Conservation (phyloP, 345 rosid genomes). For the Hypericum androsaemum region DNA sequence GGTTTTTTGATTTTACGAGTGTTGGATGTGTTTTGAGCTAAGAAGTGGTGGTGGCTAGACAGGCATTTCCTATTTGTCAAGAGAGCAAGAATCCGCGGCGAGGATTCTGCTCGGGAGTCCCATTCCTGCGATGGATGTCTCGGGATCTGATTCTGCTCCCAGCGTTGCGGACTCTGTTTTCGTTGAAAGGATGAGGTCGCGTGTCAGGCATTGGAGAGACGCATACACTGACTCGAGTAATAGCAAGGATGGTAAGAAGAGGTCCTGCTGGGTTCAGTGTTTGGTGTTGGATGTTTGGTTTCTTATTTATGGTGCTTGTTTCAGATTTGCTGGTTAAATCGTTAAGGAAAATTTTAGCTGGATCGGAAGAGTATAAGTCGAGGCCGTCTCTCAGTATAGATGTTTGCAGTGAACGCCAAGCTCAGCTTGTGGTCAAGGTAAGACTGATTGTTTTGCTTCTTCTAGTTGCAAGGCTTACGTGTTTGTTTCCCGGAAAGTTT, state of each 20-base stretch:
- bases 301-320: no score
- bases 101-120: constrained; percentile 50
- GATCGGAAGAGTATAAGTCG: constrained; percentile 48
- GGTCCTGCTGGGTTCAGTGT: no score
- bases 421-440: constrained; percentile 63
- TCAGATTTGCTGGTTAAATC: constrained; percentile 29
- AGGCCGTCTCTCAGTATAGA: constrained; percentile 72
- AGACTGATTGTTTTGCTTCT: no score
- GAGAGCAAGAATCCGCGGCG: constrained; percentile 65
- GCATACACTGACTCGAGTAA: constrained; percentile 29
- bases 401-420: constrained; percentile 81
- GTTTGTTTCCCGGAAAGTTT: no score
- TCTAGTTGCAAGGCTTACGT: no score
- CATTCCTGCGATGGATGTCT: constrained; percentile 18
- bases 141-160: constrained; percentile 30
- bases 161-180: constrained; percentile 70
- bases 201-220: constrained; percentile 61
- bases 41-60: constrained; percentile 4
- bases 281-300: no score
- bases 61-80: constrained; percentile 86
- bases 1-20: neutral
- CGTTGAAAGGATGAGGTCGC: constrained; percentile 50
- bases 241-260: constrained; percentile 37
- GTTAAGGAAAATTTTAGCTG: constrained; percentile 45
- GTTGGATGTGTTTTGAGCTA: neutral